phyloP scores from a whole-genome alignment of 2,329 filamentous ascomycete genomes.

The Penicillium sp. region DNA sequence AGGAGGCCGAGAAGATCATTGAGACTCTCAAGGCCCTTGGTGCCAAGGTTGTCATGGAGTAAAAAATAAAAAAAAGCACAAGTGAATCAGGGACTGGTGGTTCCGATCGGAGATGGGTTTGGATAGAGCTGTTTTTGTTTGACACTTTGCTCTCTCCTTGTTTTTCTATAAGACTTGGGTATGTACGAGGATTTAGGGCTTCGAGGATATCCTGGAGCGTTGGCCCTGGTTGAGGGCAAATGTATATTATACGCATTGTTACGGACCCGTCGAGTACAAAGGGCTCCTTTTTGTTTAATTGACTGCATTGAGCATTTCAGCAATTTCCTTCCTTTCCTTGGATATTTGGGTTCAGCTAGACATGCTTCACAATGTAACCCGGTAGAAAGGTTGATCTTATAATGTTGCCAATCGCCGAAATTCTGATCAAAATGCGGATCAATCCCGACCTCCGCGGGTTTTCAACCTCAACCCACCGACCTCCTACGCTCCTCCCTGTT shows the following conservation, averaged over 20 bases:
- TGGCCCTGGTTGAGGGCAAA: conserved; percentile 31
- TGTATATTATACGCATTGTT: conserved; percentile 40
- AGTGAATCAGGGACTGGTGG: conserved; percentile 2
- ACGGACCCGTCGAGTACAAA: conserved; percentile 22
- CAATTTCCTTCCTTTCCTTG: neutral
- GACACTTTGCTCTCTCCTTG: conserved; percentile 10
- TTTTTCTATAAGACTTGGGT: conserved; percentile 18
- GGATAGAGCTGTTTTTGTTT: conserved; percentile 6
- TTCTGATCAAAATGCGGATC: neutral
- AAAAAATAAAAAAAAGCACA: conserved; percentile 39
- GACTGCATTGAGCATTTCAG: conserved; percentile 24
- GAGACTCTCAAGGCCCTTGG: conserved; percentile 91
- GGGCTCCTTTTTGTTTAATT: conserved; percentile 27
- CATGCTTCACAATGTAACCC: neutral
- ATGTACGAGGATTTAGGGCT: conserved; percentile 2
- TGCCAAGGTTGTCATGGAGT: conserved; percentile 88
- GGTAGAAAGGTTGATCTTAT: neutral
- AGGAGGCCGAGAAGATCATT: conserved; percentile 98
- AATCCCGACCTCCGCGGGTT: neutral
- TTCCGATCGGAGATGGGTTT: neutral
- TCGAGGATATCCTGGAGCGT: conserved; percentile 16
- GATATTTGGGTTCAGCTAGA: neutral
- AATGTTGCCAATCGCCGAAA: neutral
- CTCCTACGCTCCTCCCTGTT: neutral
- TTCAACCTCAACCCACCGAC: neutral